Conservation (phyloP, 768 basidiomycete genomes). For the Lentinula aciculospora region DNA sequence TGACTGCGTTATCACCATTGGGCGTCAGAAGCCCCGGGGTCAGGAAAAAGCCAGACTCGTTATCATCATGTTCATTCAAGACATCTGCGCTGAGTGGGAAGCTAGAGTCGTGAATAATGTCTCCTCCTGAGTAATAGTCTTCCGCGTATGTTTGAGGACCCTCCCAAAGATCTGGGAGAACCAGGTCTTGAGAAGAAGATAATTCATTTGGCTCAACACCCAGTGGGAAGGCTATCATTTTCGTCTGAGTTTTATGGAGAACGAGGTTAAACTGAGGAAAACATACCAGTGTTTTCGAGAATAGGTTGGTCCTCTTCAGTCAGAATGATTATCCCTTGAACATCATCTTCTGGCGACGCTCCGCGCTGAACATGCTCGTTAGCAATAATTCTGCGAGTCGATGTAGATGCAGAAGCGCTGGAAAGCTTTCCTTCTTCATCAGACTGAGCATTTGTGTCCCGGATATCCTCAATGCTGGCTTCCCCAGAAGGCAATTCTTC, state of each 20-base stretch:
- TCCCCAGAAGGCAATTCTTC: neutral
- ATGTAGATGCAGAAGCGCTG: neutral
- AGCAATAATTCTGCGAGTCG: neutral
- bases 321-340: neutral
- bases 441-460: neutral
- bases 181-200: constrained; percentile 13
- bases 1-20: neutral
- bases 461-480: neutral
- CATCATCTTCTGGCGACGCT: neutral
- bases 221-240: constrained; percentile 10
- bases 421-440: neutral
- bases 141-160: constrained; percentile 34
- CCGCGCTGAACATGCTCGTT: neutral
- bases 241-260: constrained; percentile 4
- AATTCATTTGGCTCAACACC: neutral
- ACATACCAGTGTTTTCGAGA: constrained; percentile 11
- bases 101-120: constrained; percentile 15
- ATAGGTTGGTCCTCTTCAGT: constrained; percentile 7
- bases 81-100: constrained; percentile 18
- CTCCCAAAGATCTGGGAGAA: constrained; percentile 34
- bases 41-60: constrained; percentile 19
- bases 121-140: constrained; percentile 41
- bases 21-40: constrained; percentile 21
- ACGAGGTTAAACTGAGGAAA: too few species aligned
- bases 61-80: constrained; percentile 19